phyloP scores from a whole-genome alignment of 306 rosid species.

The Trifolium dubium region DNA sequence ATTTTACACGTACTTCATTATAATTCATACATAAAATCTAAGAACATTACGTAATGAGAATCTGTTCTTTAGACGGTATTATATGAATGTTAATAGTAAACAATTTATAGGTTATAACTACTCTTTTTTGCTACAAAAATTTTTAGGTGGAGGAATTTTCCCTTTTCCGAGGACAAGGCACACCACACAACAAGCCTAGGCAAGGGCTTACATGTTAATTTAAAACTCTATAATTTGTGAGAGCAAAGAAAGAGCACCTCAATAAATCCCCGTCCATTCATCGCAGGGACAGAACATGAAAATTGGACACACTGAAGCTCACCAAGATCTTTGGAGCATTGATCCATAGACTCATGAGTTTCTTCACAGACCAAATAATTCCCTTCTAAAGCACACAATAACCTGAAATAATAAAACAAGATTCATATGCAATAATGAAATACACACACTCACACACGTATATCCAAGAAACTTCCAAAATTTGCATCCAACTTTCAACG shows the following conservation, averaged over 20 bases:
- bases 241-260: slow-evolving; percentile 61
- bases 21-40: slow-evolving; percentile 23
- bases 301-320: slow-evolving; percentile 66
- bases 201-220: not conserved
- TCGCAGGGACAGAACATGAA: slow-evolving; percentile 72
- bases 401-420: slow-evolving; percentile 52
- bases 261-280: slow-evolving; percentile 83
- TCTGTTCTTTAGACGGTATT: slow-evolving; percentile 6
- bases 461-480: slow-evolving; percentile 25
- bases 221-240: not conserved
- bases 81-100: slow-evolving; percentile 26
- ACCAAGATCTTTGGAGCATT: slow-evolving; percentile 51
- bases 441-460: not conserved
- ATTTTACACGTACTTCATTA: not conserved
- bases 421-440: not conserved
- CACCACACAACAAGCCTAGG: not conserved
- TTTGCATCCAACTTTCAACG: slow-evolving; percentile 21
- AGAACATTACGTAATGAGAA: not conserved
- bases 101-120: not conserved
- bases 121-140: not conserved
- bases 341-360: slow-evolving; percentile 53
- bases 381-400: slow-evolving; percentile 89
- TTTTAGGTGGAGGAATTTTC: not conserved
- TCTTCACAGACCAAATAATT: slow-evolving; percentile 64
- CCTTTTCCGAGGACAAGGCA: slow-evolving; percentile 1